These are phyloP conservation scores for Aspergillus heteromorphus DNA, from an alignment of 495 filamentous ascomycete species.

Conservation along the genomic window DNA sequence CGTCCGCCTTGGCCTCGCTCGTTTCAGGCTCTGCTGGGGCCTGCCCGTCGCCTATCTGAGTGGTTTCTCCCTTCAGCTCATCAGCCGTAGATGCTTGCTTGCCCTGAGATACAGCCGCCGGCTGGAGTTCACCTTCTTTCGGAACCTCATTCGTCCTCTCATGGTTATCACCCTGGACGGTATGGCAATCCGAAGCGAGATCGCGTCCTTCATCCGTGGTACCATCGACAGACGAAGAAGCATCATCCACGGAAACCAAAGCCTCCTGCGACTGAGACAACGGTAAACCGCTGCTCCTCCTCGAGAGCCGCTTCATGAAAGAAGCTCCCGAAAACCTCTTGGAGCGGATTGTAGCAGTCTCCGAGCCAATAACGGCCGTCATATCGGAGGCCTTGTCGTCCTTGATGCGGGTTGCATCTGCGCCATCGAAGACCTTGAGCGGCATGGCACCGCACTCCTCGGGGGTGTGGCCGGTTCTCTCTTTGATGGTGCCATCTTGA, in stretches of 20 bases:
- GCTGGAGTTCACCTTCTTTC: neutral
- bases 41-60: neutral
- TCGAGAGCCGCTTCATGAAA: slow-evolving; percentile 17
- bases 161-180: slow-evolving; percentile 10
- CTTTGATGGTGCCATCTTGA: slow-evolving; percentile 2
- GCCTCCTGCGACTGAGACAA: slow-evolving; percentile 26
- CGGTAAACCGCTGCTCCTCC: slow-evolving; percentile 4
- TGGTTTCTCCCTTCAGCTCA: neutral
- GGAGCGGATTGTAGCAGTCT: slow-evolving; percentile 26
- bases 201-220: slow-evolving; percentile 23
- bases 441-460: neutral
- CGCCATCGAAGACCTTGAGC: slow-evolving; percentile 15
- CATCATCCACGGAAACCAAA: slow-evolving; percentile 18
- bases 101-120: neutral
- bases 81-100: neutral
- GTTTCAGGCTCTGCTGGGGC: neutral
- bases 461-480: neutral
- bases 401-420: slow-evolving; percentile 12
- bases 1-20: neutral
- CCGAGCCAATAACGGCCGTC: slow-evolving; percentile 33
- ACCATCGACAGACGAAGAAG: slow-evolving; percentile 22
- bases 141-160: neutral
- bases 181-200: slow-evolving; percentile 16
- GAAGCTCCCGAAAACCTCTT: slow-evolving; percentile 24
- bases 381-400: slow-evolving; percentile 32